phyloP scores from a whole-genome alignment of 2,329 filamentous ascomycete species.

The Aspergillus viridinutans region DNA sequence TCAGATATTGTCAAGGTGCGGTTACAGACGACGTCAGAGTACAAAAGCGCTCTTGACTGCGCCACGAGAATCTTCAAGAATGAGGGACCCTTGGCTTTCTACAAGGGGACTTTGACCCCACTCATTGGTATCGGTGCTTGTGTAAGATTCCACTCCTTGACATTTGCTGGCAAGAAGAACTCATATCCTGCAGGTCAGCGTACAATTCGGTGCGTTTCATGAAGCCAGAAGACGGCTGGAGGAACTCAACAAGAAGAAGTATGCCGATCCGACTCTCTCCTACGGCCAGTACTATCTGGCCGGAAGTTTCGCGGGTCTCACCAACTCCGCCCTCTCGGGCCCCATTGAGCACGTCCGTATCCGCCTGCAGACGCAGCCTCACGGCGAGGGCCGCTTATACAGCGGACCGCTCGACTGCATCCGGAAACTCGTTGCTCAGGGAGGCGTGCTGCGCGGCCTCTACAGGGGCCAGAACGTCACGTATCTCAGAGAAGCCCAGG shows the following conservation, averaged over 20 bases:
- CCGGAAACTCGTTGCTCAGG: constrained; percentile 68
- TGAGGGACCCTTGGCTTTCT: constrained; percentile 88
- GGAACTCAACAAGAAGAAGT: constrained; percentile 58
- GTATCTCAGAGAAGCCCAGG: constrained; percentile 80
- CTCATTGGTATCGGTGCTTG: constrained; percentile 95
- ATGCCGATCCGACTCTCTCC: constrained; percentile 51
- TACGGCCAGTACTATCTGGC: constrained; percentile 86
- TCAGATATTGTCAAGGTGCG: constrained; percentile 95
- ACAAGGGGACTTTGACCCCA: constrained; percentile 95
- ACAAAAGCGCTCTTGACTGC: constrained; percentile 73
- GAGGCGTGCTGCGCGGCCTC: constrained; percentile 66
- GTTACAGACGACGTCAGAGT: constrained; percentile 80
- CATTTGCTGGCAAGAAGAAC: neutral
- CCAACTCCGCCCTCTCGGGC: constrained; percentile 81
- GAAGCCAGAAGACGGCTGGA: constrained; percentile 84
- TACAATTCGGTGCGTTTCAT: constrained; percentile 98
- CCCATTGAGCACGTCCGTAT: constrained; percentile 98
- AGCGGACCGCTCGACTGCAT: constrained; percentile 84
- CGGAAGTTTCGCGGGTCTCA: constrained; percentile 86
- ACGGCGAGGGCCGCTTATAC: constrained; percentile 76
- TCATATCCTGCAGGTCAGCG: constrained; percentile 55
- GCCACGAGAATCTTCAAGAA: constrained; percentile 79
- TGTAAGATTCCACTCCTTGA: constrained; percentile 46
- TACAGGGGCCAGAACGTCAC: constrained; percentile 89
- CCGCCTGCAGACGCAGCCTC: constrained; percentile 90